These are phyloP conservation scores for Calonectria multiphialidica DNA, from an alignment of 2,329 filamentous ascomycete genomes.

Conservation along the genomic window DNA sequence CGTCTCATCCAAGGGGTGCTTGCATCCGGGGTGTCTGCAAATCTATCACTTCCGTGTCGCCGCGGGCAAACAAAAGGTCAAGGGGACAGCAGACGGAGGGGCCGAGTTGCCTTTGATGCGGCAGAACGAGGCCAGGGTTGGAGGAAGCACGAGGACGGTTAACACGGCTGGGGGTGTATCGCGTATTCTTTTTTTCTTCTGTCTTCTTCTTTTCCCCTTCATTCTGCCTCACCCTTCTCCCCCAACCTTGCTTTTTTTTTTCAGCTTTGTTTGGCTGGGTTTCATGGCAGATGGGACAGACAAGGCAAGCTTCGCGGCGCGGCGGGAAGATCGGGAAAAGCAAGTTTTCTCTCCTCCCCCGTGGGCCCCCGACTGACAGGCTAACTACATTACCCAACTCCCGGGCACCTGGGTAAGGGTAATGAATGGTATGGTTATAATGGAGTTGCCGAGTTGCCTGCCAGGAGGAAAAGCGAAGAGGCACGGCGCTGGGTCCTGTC, in stretches of 20 bases:
- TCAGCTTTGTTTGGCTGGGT: conserved; percentile 17
- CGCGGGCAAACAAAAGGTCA: conserved; percentile 25
- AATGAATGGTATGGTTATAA: not conserved
- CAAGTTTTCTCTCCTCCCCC: conserved; percentile 12
- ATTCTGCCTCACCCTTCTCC: not conserved
- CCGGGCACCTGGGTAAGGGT: conserved; percentile 28
- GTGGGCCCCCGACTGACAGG: not conserved
- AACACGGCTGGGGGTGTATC: conserved; percentile 22
- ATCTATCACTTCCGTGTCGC: conserved; percentile 34
- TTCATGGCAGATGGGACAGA: conserved; percentile 24
- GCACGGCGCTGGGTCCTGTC: not conserved
- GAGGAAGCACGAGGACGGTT: not conserved
- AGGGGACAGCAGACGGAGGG: conserved; percentile 18
- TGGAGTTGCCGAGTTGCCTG: not conserved
- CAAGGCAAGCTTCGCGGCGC: conserved; percentile 29
- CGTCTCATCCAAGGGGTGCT: conserved; percentile 17
- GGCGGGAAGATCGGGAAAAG: conserved; percentile 42
- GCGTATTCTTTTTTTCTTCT: not conserved
- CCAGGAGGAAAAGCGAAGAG: not conserved
- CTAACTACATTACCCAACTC: conserved; percentile 8
- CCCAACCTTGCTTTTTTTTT: not conserved
- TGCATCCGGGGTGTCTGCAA: conserved; percentile 19
- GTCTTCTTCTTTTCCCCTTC: not conserved
- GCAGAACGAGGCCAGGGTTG: not conserved
- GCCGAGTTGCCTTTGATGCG: conserved; percentile 3